A percentile compares a stretch with the other conserved stretches of the same genome.
These are phyloP conservation scores for Pelargonium nanum DNA, from an alignment of 345 rosid genomes.

Conservation along the genomic window DNA sequence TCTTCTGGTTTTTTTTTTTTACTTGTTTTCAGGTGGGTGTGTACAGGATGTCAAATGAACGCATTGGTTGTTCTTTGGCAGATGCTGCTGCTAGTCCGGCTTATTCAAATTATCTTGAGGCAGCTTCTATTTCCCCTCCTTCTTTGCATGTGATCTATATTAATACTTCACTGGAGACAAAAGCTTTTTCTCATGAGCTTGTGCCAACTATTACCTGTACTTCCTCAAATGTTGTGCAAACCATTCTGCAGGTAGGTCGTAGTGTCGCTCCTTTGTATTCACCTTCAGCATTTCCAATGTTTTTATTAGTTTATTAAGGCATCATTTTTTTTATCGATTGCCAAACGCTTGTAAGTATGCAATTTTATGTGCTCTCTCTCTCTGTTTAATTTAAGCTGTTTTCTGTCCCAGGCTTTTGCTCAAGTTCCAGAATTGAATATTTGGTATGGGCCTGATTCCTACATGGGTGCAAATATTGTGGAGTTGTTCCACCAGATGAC, in stretches of 20 bases:
- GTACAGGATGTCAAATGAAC: conserved; percentile 85
- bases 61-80: conserved; percentile 90
- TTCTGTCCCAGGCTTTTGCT: conserved; percentile 55
- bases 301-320: neutral
- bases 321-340: neutral
- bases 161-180: conserved; percentile 89
- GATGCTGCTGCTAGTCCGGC: conserved; percentile 88
- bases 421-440: conserved; percentile 65
- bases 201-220: conserved; percentile 97
- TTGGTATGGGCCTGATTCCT: conserved; percentile 96
- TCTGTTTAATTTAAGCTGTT: neutral
- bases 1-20: conserved; percentile 3
- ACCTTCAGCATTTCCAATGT: conserved; percentile 4
- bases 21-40: conserved; percentile 61
- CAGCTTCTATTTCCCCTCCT: conserved; percentile 54
- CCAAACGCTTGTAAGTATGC: conserved; percentile 4
- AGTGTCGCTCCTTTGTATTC: neutral
- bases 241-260: conserved; percentile 70
- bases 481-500: conserved; percentile 82
- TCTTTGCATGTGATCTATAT: conserved; percentile 86
- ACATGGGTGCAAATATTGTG: conserved; percentile 94
- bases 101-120: conserved; percentile 66
- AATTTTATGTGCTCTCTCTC: neutral
- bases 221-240: conserved; percentile 91
- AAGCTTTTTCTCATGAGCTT: conserved; percentile 90